Percentiles rank a stretch among this genome's conserved stretches.
phyloP scores from a whole-genome alignment of 805 yeast genomes.

The Sugiyamaella valdiviana region DNA sequence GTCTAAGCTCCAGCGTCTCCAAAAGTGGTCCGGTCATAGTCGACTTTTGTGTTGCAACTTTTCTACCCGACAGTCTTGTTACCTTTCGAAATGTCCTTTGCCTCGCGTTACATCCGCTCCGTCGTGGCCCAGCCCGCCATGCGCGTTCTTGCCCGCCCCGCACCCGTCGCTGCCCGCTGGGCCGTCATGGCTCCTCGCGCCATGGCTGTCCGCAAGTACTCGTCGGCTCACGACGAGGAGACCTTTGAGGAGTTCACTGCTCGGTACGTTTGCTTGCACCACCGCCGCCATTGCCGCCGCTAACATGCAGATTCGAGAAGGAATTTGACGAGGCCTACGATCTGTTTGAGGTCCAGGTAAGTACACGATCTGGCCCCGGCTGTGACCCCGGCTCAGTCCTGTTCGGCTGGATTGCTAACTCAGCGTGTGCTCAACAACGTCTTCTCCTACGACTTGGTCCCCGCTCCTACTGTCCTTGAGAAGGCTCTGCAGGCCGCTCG shows the following conservation, averaged over 20 bases:
- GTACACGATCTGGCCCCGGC: not conserved
- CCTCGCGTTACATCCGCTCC: conserved; percentile 3
- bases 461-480: conserved; percentile 93
- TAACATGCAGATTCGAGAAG: conserved; percentile 61
- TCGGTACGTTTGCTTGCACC: conserved; percentile 39
- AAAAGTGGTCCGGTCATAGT: not conserved
- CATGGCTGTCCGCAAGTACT: conserved; percentile 53
- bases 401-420: not conserved
- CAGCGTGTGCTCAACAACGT: conserved; percentile 93
- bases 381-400: not conserved
- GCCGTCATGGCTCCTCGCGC: conserved; percentile 10
- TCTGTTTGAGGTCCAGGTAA: conserved; percentile 60
- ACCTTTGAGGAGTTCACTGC: conserved; percentile 90
- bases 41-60: not conserved
- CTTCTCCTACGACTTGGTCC: conserved; percentile 97
- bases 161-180: not conserved
- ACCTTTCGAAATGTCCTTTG: conserved; percentile 2
- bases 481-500: conserved; percentile 96
- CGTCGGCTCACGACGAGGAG: conserved; percentile 79
- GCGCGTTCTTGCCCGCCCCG: not conserved
- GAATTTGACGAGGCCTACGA: conserved; percentile 94
- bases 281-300: not conserved
- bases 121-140: conserved; percentile 2
- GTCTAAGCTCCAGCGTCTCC: not conserved
- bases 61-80: not conserved